Evolutionary conservation across 2,329 filamentous ascomycete species (phyloP).

Genomic region (Phaeosphaeriaceae sp.): DNA sequence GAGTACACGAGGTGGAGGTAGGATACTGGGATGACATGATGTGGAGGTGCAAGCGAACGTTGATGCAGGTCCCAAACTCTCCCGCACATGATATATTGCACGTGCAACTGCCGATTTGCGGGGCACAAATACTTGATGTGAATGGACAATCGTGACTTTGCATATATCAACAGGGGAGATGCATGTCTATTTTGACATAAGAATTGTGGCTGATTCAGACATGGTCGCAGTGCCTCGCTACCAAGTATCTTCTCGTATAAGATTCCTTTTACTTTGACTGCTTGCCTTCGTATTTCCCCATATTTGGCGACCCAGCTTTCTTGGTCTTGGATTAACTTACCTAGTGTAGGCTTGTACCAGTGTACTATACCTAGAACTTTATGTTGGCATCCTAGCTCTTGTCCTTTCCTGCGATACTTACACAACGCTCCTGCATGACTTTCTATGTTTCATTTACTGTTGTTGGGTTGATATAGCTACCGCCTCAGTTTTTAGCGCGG

Average conservation of each 20-base stretch:
- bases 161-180: neutral
- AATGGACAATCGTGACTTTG: neutral
- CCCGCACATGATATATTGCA: constrained; percentile 1
- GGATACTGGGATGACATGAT: neutral
- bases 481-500: neutral
- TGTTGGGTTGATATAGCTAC: neutral
- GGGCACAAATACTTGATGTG: neutral
- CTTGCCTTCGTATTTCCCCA: no score
- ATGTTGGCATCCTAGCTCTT: constrained; percentile 38
- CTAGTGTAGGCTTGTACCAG: constrained; percentile 38
- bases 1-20: constrained; percentile 2
- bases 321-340: constrained; percentile 58
- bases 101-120: constrained; percentile 11
- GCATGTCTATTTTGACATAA: neutral
- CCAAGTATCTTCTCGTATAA: neutral
- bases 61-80: constrained; percentile 21
- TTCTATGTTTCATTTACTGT: neutral
- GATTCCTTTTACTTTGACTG: no score
- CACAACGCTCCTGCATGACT: constrained; percentile 14
- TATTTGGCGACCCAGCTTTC: constrained; percentile 2
- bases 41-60: constrained; percentile 6
- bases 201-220: neutral
- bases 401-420: constrained; percentile 42
- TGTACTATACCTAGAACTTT: constrained; percentile 42
- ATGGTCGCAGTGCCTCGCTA: neutral